Conservation (phyloP, 2,329 filamentous ascomycete species). For the Helicocarpus griseus region DNA sequence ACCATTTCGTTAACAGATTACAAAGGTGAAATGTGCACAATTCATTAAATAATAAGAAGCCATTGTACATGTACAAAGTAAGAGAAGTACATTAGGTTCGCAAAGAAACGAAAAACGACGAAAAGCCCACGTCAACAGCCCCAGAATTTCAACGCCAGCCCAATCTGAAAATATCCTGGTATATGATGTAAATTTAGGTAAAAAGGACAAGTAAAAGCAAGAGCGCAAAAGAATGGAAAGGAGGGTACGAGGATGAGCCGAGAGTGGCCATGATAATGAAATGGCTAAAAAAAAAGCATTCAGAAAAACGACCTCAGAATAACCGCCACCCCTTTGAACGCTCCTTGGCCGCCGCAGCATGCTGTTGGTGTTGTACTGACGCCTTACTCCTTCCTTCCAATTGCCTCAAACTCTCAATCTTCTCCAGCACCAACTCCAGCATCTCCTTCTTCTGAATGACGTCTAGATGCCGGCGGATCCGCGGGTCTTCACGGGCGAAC, state of each 20-base stretch:
- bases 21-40: neutral
- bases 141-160: slow-evolving; percentile 9
- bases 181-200: slow-evolving; percentile 7
- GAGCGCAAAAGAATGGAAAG: neutral
- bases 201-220: neutral
- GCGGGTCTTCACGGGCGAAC: slow-evolving; percentile 88
- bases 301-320: slow-evolving; percentile 24
- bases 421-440: slow-evolving; percentile 82
- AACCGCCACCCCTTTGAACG: slow-evolving; percentile 34
- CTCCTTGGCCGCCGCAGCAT: slow-evolving; percentile 27
- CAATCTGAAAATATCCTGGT: slow-evolving; percentile 11
- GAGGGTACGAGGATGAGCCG: neutral
- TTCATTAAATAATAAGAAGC: neutral
- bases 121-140: neutral
- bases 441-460: slow-evolving; percentile 87
- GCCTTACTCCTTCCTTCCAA: slow-evolving; percentile 66
- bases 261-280: neutral
- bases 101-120: neutral
- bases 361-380: slow-evolving; percentile 27
- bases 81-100: neutral
- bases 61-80: neutral
- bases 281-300: neutral
- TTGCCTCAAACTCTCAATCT: slow-evolving; percentile 85
- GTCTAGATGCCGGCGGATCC: slow-evolving; percentile 79
- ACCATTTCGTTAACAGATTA: neutral